phyloP scores from a whole-genome alignment of 257 asterid genomes.

The Hygrophila difformis region DNA sequence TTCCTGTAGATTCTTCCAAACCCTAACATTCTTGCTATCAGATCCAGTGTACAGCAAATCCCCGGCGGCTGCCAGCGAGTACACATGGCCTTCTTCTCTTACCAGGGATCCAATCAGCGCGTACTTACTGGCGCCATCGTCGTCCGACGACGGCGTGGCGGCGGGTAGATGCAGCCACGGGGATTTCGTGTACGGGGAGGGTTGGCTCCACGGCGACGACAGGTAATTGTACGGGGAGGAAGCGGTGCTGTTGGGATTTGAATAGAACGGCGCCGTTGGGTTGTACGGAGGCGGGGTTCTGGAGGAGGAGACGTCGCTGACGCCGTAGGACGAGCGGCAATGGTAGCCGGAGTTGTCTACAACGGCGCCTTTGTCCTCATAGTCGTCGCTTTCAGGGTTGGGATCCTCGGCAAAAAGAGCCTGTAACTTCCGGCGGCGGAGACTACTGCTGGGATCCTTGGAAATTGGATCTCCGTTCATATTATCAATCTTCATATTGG shows the following conservation, averaged over 20 bases:
- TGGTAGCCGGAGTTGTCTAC: too few relatives aligned
- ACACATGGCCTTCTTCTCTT: constrained; percentile 69
- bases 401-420: constrained; percentile 35
- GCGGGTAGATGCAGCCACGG: constrained; percentile 59
- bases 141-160: constrained; percentile 1
- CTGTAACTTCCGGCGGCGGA: constrained; percentile 37
- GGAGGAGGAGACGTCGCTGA: constrained; percentile 30
- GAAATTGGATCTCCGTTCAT: constrained; percentile 12
- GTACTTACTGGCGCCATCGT: not conserved
- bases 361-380: constrained; percentile 16
- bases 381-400: constrained; percentile 10
- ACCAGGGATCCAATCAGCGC: constrained; percentile 55
- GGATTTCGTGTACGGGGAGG: constrained; percentile 60
- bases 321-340: constrained; percentile 16
- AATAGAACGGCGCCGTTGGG: constrained; percentile 10
- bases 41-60: constrained; percentile 74
- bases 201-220: constrained; percentile 75
- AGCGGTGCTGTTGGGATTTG: constrained; percentile 32
- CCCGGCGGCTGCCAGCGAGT: constrained; percentile 56
- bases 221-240: constrained; percentile 46
- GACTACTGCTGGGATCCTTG: constrained; percentile 22
- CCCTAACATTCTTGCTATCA: constrained; percentile 69
- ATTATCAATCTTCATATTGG: constrained; percentile 22
- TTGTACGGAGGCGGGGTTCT: constrained; percentile 14
- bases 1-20: constrained; percentile 66